Conservation (phyloP, 352 stramenopile species). For the Blastocystis sp. region DNA sequence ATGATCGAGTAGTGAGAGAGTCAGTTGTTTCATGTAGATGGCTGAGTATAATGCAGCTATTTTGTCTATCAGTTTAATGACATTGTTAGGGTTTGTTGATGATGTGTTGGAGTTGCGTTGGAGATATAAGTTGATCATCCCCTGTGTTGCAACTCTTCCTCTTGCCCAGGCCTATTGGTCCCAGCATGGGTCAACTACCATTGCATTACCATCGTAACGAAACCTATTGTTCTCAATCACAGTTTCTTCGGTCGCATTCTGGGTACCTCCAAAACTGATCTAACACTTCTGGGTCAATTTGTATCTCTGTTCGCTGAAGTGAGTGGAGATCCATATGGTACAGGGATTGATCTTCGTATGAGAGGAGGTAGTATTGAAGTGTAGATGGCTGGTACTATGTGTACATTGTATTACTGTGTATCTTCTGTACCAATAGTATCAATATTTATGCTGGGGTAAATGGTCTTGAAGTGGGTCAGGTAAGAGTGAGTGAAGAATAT, state of each 20-base stretch:
- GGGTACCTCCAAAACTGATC: background rate
- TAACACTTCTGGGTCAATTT: background rate
- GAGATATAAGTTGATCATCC: conserved; percentile 91
- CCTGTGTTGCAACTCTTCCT: conserved; percentile 86
- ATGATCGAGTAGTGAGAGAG: background rate
- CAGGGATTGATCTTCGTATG: conserved; percentile 9
- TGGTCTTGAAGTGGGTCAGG: conserved; percentile 85
- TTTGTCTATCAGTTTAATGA: conserved; percentile 78
- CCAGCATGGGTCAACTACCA: conserved; percentile 5
- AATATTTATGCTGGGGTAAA: conserved; percentile 99
- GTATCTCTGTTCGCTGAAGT: conserved; percentile 33
- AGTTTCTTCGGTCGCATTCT: conserved; percentile 25
- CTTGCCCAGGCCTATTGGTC: conserved; percentile 67
- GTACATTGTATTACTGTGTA: conserved; percentile 94
- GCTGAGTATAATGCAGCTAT: conserved; percentile 69
- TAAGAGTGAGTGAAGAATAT: background rate
- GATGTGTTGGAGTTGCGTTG: conserved; percentile 89
- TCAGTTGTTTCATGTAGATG: conserved; percentile 63
- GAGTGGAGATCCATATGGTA: conserved; percentile 9
- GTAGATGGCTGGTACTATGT: conserved; percentile 87
- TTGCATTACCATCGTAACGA: background rate
- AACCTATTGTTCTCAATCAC: background rate
- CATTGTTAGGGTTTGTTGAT: conserved; percentile 82
- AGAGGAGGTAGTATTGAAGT: conserved; percentile 77
- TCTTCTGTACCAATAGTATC: conserved; percentile 99